phyloP scores from a whole-genome alignment of 2,329 filamentous ascomycete genomes.

The Pseudophaeomoniella oleicola region DNA sequence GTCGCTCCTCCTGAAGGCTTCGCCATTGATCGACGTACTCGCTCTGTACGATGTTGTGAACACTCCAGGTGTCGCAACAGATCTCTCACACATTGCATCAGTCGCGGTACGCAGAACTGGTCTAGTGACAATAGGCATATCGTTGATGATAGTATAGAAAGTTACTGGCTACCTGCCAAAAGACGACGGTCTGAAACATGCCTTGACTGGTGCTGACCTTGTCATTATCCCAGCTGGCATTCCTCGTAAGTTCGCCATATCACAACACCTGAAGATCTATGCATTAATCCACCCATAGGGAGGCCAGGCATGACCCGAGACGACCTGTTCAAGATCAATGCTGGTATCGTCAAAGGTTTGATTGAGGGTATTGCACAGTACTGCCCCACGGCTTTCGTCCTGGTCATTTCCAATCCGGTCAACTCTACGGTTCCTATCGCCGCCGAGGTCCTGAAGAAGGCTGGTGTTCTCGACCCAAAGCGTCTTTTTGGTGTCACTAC shows the following conservation, averaged over 20 bases:
- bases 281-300: no score
- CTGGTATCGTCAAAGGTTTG: conserved; percentile 89
- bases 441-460: conserved; percentile 88
- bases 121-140: conserved; percentile 16
- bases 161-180: conserved; percentile 76
- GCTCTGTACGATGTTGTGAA: conserved; percentile 99
- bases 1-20: conserved; percentile 89
- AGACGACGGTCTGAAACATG: conserved; percentile 67
- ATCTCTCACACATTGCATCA: conserved; percentile 94
- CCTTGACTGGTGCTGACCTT: conserved; percentile 86
- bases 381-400: conserved; percentile 82
- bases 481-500: conserved; percentile 97
- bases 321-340: conserved; percentile 99
- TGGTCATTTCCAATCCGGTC: conserved; percentile 98
- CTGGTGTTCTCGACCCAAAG: conserved; percentile 86
- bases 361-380: conserved; percentile 77
- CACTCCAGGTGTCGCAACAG: conserved; percentile 87
- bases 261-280: conserved; percentile 12
- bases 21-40: conserved; percentile 77
- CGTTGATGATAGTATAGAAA: conserved; percentile 42
- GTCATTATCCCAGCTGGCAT: conserved; percentile 96
- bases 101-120: conserved; percentile 49
- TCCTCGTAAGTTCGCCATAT: conserved; percentile 81
- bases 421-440: conserved; percentile 98
- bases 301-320: conserved; percentile 99